Percentiles rank a stretch among this genome's conserved stretches.
phyloP scores from a whole-genome alignment of 306 rosid species.

The Sicyos baderoa region DNA sequence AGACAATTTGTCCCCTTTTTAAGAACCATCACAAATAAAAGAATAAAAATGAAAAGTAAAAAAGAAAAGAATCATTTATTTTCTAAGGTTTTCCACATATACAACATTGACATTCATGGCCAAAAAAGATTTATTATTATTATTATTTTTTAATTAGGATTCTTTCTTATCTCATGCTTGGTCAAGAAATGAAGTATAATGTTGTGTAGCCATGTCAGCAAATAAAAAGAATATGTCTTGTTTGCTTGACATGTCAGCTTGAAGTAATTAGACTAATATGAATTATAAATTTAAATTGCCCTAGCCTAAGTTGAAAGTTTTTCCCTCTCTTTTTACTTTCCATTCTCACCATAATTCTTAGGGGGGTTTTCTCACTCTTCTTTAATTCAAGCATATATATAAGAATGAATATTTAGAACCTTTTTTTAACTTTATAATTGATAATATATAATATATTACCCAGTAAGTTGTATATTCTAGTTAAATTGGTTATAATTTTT shows the following conservation, averaged over 20 bases:
- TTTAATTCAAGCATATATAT: too few relatives aligned
- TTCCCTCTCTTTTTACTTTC: too few relatives aligned
- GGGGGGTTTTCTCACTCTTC: too few relatives aligned
- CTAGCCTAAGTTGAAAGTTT: background rate
- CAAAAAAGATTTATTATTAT: too few relatives aligned
- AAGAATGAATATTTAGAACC: too few relatives aligned
- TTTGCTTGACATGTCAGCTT: conserved; percentile 10
- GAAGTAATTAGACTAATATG: background rate
- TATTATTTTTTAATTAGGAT: background rate
- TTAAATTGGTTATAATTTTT: too few relatives aligned
- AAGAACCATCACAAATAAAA: conserved; percentile 2
- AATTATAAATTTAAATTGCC: background rate
- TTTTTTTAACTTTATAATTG: too few relatives aligned
- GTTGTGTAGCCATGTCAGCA: conserved; percentile 16
- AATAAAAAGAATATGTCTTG: conserved; percentile 6
- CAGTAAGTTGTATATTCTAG: too few relatives aligned
- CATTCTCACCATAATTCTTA: too few relatives aligned
- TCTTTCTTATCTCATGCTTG: conserved; percentile 16
- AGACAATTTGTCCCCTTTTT: conserved; percentile 17
- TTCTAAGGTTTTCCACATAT: conserved; percentile 19
- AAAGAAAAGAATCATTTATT: background rate
- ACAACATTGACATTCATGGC: background rate
- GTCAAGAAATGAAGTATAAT: background rate
- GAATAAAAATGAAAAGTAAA: background rate
- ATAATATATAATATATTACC: too few relatives aligned